Evolutionary conservation across 805 yeast genomes (phyloP), one percentile per base, ranked within the genome.

Genomic region (Teunomyces gatunensis): DNA sequence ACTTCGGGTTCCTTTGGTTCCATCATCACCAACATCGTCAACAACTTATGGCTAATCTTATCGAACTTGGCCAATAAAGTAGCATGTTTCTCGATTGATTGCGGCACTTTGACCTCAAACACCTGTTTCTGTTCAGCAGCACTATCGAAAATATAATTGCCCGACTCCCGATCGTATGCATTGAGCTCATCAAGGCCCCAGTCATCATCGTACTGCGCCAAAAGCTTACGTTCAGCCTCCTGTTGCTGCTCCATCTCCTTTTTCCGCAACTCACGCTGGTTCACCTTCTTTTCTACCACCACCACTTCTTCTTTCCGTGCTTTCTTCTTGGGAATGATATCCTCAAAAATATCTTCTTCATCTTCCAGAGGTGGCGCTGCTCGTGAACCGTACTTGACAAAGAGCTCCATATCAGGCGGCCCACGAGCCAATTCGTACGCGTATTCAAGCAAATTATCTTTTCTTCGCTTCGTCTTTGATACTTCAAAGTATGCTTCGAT

Each of bases 381-480:
- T 39, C 51, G 57, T 20, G 75, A 68, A 5, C 78, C 77, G 59
- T 69, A 73, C 49, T 51, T 53, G 18, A 68, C 73, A 56, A 73
- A 73, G 13, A 63, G 47, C 9, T 61, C 66, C 75, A 73, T 71
- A 29, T 66, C 74, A 2, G 75, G 74, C 3, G 78, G 77, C 36
- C 65, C 59, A 23, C 69, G 58, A 1, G 89, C 83, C 56, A 81
- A 71, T 49, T 73, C 65, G 57, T 79, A 83, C 1, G 87, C 87
- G 43, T 62, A 62, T 42, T 66, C 69, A 42, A 81, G 72, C 18
- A 73, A 56, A 46, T 73, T 76, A 56, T 77, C 71, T 54, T 69
- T 68, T 56, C 74, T 67, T 52, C 68, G 68, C 41, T 63, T 63
- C 28, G 52, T 53, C 18, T 54, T 53, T 7, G 52, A 50, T 1